phyloP scores from a whole-genome alignment of 108 stramenopile species.

The Aurantiochytrium sp. region DNA sequence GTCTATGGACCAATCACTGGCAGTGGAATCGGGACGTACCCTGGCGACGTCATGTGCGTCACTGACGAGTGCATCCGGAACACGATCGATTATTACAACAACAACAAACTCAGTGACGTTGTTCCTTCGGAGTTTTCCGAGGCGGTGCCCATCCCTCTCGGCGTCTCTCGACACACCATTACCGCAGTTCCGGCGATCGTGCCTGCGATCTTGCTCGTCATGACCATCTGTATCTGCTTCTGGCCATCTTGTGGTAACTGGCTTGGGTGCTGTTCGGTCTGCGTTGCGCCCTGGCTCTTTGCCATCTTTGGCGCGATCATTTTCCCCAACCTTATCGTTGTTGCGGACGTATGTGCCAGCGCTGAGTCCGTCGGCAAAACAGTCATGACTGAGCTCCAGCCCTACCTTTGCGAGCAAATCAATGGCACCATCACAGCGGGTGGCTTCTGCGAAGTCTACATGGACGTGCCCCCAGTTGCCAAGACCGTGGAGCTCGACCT shows the following conservation, averaged over 20 bases:
- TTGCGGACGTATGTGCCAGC: neutral
- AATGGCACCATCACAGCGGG: neutral
- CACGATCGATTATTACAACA: neutral
- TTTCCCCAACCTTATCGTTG: neutral
- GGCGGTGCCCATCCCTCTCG: neutral
- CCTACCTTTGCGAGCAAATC: neutral
- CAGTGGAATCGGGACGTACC: neutral
- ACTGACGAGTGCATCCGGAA: neutral
- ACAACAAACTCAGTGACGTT: neutral
- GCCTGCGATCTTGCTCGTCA: neutral
- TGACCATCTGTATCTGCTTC: neutral
- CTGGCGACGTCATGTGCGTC: neutral
- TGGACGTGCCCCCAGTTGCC: neutral
- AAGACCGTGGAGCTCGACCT: neutral
- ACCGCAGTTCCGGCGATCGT: neutral
- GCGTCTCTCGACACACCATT: neutral
- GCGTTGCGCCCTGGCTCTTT: neutral
- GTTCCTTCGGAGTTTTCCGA: neutral
- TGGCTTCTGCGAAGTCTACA: neutral
- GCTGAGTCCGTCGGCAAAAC: neutral
- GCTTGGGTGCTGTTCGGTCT: neutral
- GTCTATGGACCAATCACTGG: neutral
- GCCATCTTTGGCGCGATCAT: slow-evolving; percentile 48
- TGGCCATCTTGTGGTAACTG: neutral
- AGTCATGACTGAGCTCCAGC: neutral